Evolutionary conservation across 352 stramenopile genomes (phyloP).

Genomic region (Phytophthora sojae): DNA sequence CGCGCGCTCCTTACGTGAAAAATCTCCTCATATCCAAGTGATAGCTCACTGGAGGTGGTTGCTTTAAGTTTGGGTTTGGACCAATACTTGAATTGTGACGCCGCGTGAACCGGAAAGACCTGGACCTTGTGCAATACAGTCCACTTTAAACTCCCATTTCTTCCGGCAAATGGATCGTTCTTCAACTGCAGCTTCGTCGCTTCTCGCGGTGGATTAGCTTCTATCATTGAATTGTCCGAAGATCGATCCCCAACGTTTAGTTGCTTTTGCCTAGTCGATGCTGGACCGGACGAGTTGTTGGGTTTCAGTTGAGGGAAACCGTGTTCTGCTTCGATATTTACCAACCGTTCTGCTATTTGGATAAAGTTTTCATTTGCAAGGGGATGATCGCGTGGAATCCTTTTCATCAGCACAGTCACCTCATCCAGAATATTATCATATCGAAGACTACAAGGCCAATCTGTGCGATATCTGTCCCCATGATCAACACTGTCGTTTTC

Average conservation of each 20-base stretch:
- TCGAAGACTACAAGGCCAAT: background rate
- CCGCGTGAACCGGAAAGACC: background rate
- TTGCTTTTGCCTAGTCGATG: background rate
- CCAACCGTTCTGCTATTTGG: background rate
- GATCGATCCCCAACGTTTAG: background rate
- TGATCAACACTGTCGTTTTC: slow-evolving; percentile 23
- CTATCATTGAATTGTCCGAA: background rate
- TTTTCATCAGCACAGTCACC: background rate
- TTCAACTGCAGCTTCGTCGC: background rate
- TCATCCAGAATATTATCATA: background rate
- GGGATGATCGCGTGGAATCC: background rate
- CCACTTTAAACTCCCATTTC: background rate
- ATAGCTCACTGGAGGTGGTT: background rate
- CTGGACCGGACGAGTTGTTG: background rate
- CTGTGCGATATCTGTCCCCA: slow-evolving; percentile 14
- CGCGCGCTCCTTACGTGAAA: background rate
- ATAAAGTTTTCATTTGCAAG: background rate
- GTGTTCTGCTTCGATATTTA: background rate
- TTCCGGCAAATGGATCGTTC: background rate
- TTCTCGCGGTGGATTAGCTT: background rate
- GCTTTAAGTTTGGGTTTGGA: background rate
- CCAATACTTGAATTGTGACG: background rate
- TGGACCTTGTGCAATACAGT: background rate
- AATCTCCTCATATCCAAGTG: background rate
- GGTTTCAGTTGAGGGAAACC: background rate